These are phyloP conservation scores for Populus nigra DNA, from an alignment of 345 rosid species.

Conservation along the genomic window DNA sequence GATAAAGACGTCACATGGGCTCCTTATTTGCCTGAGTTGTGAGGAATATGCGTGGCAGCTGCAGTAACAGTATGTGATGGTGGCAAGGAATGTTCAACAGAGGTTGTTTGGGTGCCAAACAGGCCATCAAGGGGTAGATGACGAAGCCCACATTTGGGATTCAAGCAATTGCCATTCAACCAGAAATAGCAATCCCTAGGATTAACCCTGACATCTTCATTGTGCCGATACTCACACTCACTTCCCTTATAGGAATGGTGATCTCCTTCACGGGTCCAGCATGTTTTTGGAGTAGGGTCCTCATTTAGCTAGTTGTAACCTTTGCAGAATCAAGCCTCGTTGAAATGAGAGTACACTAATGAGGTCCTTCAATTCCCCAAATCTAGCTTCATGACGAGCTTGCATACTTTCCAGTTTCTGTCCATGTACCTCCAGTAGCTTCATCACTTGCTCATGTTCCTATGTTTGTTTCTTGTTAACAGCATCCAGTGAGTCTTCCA, in stretches of 20 bases:
- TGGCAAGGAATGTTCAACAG: too few relatives aligned
- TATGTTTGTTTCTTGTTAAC: background rate
- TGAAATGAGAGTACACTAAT: background rate
- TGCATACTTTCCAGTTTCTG: background rate
- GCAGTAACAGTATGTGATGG: too few relatives aligned
- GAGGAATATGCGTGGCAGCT: too few relatives aligned
- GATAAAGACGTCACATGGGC: conserved; percentile 80
- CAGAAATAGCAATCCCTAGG: conserved; percentile 27
- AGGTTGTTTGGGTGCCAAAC: too few relatives aligned
- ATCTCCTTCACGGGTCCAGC: too few relatives aligned
- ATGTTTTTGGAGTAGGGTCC: too few relatives aligned
- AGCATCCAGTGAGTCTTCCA: background rate
- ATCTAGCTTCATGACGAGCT: background rate
- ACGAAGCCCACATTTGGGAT: too few relatives aligned
- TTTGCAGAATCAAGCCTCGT: too few relatives aligned
- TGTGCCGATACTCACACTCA: conserved; percentile 24
- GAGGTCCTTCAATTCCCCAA: background rate
- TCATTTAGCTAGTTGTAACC: too few relatives aligned
- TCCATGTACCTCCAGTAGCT: background rate
- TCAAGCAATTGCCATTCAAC: conserved; percentile 11
- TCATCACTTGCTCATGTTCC: background rate
- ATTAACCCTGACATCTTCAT: conserved; percentile 22
- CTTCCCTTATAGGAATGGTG: background rate
- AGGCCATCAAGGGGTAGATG: too few relatives aligned
- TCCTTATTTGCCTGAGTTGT: conserved; percentile 21